Percentiles rank a stretch among this genome's conserved stretches.
Evolutionary conservation across 306 rosid species (phyloP).

Genomic region (Lupinus albus): DNA sequence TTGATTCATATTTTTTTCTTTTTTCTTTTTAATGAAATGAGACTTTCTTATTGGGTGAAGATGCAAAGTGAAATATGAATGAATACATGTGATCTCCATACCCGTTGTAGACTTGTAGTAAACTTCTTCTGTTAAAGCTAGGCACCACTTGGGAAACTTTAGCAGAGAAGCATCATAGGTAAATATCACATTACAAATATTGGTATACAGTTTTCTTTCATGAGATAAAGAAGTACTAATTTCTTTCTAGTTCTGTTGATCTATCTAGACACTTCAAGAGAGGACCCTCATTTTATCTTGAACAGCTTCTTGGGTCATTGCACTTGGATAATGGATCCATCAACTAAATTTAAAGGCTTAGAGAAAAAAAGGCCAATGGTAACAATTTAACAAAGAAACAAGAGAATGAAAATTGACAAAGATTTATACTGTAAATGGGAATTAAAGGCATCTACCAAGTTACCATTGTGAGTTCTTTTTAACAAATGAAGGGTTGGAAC

Average conservation of each 20-base stretch:
- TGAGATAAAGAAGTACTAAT: slow-evolving; percentile 45
- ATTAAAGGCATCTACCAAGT: slow-evolving; percentile 47
- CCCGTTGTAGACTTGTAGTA: too few species aligned
- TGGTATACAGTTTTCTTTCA: slow-evolving; percentile 46
- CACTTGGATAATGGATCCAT: slow-evolving; percentile 49
- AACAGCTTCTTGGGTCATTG: slow-evolving; percentile 43
- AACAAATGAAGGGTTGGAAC: slow-evolving; percentile 49
- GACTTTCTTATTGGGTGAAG: too few species aligned
- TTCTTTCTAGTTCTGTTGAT: slow-evolving; percentile 44
- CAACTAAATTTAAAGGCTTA: slow-evolving; percentile 43
- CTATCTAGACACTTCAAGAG: slow-evolving; percentile 41
- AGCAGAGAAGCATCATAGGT: slow-evolving; percentile 48
- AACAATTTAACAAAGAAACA: slow-evolving; percentile 42
- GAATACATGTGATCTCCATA: too few species aligned
- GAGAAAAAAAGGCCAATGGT: slow-evolving; percentile 40
- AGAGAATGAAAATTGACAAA: slow-evolving; percentile 37
- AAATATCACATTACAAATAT: slow-evolving; percentile 35
- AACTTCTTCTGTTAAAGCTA: slow-evolving; percentile 40
- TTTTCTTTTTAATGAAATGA: too few species aligned
- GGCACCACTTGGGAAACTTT: slow-evolving; percentile 46
- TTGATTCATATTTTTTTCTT: too few species aligned
- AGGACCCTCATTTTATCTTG: slow-evolving; percentile 46
- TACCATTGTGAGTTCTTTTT: slow-evolving; percentile 50
- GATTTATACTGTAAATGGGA: slow-evolving; percentile 42
- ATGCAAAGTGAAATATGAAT: too few species aligned